These are phyloP conservation scores for Xerocomus potaroensis DNA, from an alignment of 768 basidiomycete genomes.

Conservation along the genomic window DNA sequence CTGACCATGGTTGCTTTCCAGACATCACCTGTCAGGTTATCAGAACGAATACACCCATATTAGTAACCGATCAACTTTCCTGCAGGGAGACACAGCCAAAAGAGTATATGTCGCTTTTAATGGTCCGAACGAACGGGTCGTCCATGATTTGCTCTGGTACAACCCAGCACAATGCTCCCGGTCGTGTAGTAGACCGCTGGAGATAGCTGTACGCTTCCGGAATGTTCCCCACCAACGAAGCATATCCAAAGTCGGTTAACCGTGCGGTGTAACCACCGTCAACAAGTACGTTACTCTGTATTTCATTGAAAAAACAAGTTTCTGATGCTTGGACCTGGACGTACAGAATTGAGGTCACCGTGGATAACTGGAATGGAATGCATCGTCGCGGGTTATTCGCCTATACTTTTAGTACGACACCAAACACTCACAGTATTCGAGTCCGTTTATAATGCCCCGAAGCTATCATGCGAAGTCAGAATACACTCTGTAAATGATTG, in stretches of 20 bases:
- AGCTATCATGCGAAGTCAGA: slow-evolving; percentile 20
- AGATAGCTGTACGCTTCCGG: slow-evolving; percentile 4
- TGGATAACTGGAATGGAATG: slow-evolving; percentile 14
- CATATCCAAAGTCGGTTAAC: slow-evolving; percentile 41
- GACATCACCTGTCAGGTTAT: not conserved
- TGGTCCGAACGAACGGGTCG: not conserved
- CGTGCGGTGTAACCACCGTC: slow-evolving; percentile 28
- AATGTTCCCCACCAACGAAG: slow-evolving; percentile 22
- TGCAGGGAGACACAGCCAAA: slow-evolving; percentile 30
- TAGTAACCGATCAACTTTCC: slow-evolving; percentile 7
- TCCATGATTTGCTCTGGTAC: slow-evolving; percentile 34
- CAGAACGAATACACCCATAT: not conserved
- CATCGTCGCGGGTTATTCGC: slow-evolving; percentile 1
- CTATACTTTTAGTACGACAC: not conserved
- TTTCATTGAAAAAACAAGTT: not conserved
- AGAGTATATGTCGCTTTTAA: slow-evolving; percentile 16
- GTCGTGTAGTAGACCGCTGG: slow-evolving; percentile 24
- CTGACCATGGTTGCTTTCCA: not conserved
- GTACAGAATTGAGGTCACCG: slow-evolving; percentile 16
- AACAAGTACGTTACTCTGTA: slow-evolving; percentile 18
- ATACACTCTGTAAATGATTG: not conserved
- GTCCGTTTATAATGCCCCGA: slow-evolving; percentile 10
- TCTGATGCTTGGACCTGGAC: not conserved
- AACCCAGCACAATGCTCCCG: slow-evolving; percentile 39
- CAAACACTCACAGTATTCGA: slow-evolving; percentile 9